A percentile compares a stretch with the other conserved stretches of the same genome.
These are phyloP conservation scores for Calocybe indica DNA, from an alignment of 768 basidiomycete genomes.

Conservation along the genomic window DNA sequence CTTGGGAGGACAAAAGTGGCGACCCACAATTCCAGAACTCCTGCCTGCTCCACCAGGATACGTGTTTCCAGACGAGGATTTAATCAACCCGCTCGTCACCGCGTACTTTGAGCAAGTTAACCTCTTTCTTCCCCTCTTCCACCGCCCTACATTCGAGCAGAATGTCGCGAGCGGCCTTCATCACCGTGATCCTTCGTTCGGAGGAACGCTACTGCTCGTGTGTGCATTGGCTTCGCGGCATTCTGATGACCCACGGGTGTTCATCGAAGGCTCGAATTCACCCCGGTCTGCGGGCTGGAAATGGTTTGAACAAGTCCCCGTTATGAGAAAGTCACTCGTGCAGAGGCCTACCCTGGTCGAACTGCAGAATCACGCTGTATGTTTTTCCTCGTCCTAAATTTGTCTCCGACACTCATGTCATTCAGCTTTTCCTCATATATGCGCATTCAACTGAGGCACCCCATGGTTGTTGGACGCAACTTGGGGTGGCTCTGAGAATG, in stretches of 20 bases:
- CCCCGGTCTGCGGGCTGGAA: slow-evolving; percentile 51
- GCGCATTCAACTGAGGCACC: slow-evolving; percentile 41
- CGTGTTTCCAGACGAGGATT: slow-evolving; percentile 45
- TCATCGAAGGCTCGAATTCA: slow-evolving; percentile 38
- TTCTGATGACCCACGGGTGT: slow-evolving; percentile 57
- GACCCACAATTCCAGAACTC: slow-evolving; percentile 15
- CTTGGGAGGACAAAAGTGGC: slow-evolving; percentile 23
- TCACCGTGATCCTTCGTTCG: slow-evolving; percentile 42
- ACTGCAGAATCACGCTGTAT: slow-evolving; percentile 62
- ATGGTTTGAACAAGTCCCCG: slow-evolving; percentile 61
- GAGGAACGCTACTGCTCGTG: slow-evolving; percentile 46
- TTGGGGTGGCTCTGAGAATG: slow-evolving; percentile 63
- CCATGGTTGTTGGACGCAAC: slow-evolving; percentile 56
- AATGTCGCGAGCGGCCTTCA: slow-evolving; percentile 46
- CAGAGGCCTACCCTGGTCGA: slow-evolving; percentile 61
- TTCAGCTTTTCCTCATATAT: slow-evolving; percentile 43
- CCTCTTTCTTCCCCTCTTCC: slow-evolving; percentile 57
- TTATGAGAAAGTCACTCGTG: slow-evolving; percentile 53
- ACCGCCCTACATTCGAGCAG: slow-evolving; percentile 62
- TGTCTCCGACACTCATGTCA: not conserved
- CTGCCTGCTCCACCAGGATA: slow-evolving; percentile 22
- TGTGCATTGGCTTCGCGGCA: slow-evolving; percentile 63
- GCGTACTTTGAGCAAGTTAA: slow-evolving; percentile 62
- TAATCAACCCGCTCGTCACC: slow-evolving; percentile 50
- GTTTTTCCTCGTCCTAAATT: slow-evolving; percentile 19